Evolutionary conservation across 257 asterid species (phyloP).

Genomic region (Scutellaria baicalensis): DNA sequence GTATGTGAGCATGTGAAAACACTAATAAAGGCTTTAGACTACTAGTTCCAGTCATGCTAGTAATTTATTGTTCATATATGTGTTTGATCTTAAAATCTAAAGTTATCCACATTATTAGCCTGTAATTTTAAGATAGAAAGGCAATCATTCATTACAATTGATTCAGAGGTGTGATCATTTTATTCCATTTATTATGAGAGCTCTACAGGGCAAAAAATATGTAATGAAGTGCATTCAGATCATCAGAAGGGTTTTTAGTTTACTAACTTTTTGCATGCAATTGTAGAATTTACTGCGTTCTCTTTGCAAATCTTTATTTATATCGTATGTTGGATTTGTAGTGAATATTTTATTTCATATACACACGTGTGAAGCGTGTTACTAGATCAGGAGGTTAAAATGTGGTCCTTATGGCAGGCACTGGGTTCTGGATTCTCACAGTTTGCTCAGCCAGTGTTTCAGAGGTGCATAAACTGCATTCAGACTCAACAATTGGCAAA

Average conservation of each 20-base stretch:
- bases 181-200: background rate
- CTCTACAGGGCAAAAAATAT: background rate
- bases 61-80: background rate
- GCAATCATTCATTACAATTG: background rate
- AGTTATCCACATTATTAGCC: background rate
- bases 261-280: background rate
- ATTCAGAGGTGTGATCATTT: background rate
- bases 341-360: background rate
- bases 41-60: background rate
- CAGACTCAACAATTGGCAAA: constrained; percentile 91
- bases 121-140: background rate
- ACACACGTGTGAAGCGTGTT: background rate
- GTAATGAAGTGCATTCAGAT: background rate
- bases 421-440: constrained; percentile 79
- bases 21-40: background rate
- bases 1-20: background rate
- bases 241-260: background rate
- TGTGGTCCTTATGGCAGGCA: constrained; percentile 54
- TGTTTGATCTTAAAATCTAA: background rate
- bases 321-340: background rate
- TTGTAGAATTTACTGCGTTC: background rate
- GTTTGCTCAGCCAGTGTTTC: constrained; percentile 89
- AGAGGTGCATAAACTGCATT: constrained; percentile 90
- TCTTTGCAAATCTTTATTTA: background rate
- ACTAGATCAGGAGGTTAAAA: background rate